Base-by-base conservation (phyloP, 1,284 basidiomycete species). In the Puccinia hordei region DNA sequence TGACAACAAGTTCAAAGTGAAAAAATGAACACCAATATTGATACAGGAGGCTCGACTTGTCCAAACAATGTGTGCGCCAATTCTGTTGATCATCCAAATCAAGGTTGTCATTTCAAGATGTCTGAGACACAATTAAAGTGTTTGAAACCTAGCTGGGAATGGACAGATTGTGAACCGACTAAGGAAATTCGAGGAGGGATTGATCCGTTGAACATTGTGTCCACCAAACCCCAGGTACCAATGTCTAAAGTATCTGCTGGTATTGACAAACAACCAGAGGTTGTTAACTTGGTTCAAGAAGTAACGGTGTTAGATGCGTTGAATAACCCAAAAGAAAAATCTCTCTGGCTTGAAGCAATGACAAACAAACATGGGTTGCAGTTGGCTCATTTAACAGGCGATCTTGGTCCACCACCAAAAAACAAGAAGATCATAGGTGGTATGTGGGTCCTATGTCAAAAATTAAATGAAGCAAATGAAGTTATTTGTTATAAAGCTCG, bases 401-500 rank as follows among this genome's bases (percentile, higher is more conserved):
- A 44, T 35, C 61, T 76, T 35, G 74, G 66, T 8, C n/a, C 38
- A 35, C 12, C 57, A 0, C 74, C 74, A 13, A 24, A 35, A 5
- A 22, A 51, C 33, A 61, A 49, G 0, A 76, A 76, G 44, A 35
- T 76, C 30, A 49, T 76, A 49, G 74, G 74, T 17, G 74, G 74
- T 24, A 77, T 77, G 63, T 77, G 74, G 74, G 65, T 53, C 2
- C 27, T 77, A 3, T 65, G 27, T 10, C 13, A 41, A 15, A 77
- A 77, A n/a, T n/a, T 46, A n/a, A 65, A 77, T 41, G 63, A 77
- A 65, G 41, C 49, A n/a, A 41, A 55, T 53, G 27, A 65, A 19
- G 63, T 77, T 13, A 22, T 51, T 12, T 9, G 49, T 19, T 63
- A 65, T 30, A 77, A 77, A 33, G 74, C 74, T 30, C 24, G 30